A percentile compares a stretch with the other conserved stretches of the same genome.
Evolutionary conservation across 2,329 filamentous ascomycete species (phyloP).

Genomic region (Paraconiothyrium sp.): DNA sequence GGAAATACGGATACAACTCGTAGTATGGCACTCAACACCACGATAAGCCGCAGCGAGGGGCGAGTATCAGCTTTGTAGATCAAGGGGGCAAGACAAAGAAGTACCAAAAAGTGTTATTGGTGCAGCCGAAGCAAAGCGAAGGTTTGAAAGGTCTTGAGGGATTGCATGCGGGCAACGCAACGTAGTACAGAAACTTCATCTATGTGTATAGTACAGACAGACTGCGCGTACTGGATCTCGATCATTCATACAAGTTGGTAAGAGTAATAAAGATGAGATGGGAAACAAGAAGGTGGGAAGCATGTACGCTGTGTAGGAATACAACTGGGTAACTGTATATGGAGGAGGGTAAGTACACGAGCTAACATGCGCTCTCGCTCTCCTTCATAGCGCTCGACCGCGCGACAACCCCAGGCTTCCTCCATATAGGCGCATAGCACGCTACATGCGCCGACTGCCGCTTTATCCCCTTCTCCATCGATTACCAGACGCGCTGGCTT

Average conservation of each 20-base stretch:
- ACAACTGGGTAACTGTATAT: background rate
- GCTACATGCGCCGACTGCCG: conserved; percentile 23
- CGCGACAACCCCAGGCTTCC: conserved; percentile 23
- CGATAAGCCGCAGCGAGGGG: conserved; percentile 23
- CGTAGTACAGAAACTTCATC: conserved; percentile 25
- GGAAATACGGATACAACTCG: conserved; percentile 20
- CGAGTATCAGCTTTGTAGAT: conserved; percentile 24
- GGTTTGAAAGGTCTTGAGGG: conserved; percentile 22
- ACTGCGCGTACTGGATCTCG: background rate
- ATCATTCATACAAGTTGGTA: background rate
- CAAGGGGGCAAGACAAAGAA: conserved; percentile 18
- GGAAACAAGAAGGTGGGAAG: background rate
- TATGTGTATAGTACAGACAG: conserved; percentile 24
- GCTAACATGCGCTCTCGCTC: conserved; percentile 16
- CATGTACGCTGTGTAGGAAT: background rate
- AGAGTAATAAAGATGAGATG: background rate
- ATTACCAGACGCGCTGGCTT: conserved; percentile 24
- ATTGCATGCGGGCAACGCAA: conserved; percentile 23
- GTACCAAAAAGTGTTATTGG: conserved; percentile 25
- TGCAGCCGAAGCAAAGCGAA: conserved; percentile 20
- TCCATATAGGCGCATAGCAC: conserved; percentile 25
- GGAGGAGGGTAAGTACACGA: background rate
- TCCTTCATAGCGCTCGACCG: conserved; percentile 25
- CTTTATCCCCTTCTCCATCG: conserved; percentile 21
- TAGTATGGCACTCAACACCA: conserved; percentile 26